Base-by-base conservation (phyloP, 2,329 filamentous ascomycete genomes). In the Dothidotthia symphoricarpi region DNA sequence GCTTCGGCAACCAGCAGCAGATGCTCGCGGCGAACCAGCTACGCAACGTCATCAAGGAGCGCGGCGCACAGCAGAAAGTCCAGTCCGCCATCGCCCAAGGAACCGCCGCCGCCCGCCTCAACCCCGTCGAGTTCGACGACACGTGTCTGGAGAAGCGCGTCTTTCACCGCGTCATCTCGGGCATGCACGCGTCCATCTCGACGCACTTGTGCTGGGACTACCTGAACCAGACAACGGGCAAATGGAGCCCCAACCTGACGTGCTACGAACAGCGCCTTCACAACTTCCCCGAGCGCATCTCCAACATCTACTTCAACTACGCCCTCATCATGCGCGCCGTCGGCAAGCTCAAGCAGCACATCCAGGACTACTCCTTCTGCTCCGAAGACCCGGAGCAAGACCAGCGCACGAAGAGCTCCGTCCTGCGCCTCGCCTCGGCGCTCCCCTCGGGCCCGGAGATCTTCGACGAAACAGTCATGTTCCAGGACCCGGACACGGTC, bases 271-370 rank as follows among this genome's bases (percentile, higher is more conserved):
- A 82, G 24, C 82, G 93, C n/a, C 78, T 98, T 12, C 87, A 95
- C 67, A 75, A 77, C 15, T 81, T 86, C 63, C 88, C 91, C 0
- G 93, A 98, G 53, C 86, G 91, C 44, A 86, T 98, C 60, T 93
- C 90, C 53, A 98, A 98, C 68, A 77, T 98, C 33, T 98, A 98
- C 74, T 98, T 98, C 75, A 97, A 98, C 78, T 98, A 95, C 62
- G 93, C 93, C 1, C 78, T 98, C n/a, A 77, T 98, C 27, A 85
- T 91, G 16, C 86, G 93, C 33, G 93, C 93, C 10, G 80, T 97
- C 27, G 86, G 88, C 36, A 98, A 98, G 70, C 78, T 97, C 7
- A 86, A 85, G 10, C 86, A 87, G 16, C 84, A 90, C 53, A 76
- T 97, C 8, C 75, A 84, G 48, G 75, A 80, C 46, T 97, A 97